Evolutionary conservation across 2,329 filamentous ascomycete species (phyloP).

Genomic region (Elsinoe necatrix): DNA sequence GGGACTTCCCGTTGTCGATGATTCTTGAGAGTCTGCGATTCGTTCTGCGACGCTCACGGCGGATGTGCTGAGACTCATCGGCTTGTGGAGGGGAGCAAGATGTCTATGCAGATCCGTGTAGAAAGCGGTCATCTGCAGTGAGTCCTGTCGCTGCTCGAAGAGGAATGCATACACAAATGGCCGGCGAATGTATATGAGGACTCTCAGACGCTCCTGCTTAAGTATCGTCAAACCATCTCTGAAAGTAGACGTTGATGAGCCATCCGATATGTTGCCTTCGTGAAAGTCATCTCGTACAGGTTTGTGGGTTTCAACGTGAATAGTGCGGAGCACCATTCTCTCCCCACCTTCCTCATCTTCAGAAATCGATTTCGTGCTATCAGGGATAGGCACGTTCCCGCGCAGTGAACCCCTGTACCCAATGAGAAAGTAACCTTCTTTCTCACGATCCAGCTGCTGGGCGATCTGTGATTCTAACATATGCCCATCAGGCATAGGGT

Average conservation of each 20-base stretch:
- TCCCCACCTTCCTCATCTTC: constrained; percentile 27
- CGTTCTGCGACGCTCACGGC: constrained; percentile 35
- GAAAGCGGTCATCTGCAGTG: constrained; percentile 38
- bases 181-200: constrained; percentile 62
- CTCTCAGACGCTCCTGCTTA: constrained; percentile 43
- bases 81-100: constrained; percentile 40
- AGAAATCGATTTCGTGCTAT: constrained; percentile 17
- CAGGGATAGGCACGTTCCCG: constrained; percentile 32
- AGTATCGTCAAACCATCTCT: constrained; percentile 38
- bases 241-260: constrained; percentile 31
- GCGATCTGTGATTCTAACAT: constrained; percentile 56
- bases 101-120: constrained; percentile 46
- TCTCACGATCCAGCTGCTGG: constrained; percentile 35
- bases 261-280: constrained; percentile 17
- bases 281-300: constrained; percentile 18
- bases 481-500: constrained; percentile 34
- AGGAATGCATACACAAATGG: constrained; percentile 74
- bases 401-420: constrained; percentile 59
- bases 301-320: constrained; percentile 53
- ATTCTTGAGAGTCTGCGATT: constrained; percentile 28
- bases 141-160: constrained; percentile 54
- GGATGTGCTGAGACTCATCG: constrained; percentile 37
- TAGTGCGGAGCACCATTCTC: constrained; percentile 54
- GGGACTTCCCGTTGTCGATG: constrained; percentile 26
- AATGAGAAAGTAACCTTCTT: constrained; percentile 54